These are phyloP conservation scores for Cryptococcus depauperatus DNA, from an alignment of 1,284 basidiomycete genomes.

Conservation along the genomic window DNA sequence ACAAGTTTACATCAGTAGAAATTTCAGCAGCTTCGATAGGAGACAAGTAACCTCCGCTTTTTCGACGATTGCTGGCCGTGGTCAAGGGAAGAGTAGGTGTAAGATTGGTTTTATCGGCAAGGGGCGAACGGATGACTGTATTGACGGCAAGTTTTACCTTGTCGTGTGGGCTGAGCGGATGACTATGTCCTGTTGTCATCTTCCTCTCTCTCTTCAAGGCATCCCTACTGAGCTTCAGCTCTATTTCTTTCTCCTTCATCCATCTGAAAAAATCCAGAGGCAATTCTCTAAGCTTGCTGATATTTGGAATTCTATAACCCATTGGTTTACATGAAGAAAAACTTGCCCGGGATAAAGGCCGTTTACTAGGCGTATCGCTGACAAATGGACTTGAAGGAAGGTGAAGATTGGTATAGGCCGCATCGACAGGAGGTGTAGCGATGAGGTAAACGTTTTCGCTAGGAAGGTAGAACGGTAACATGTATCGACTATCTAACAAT, in stretches of 20 bases:
- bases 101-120: background rate
- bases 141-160: conserved; percentile 1
- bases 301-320: conserved; percentile 25
- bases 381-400: conserved; percentile 21
- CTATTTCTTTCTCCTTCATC: conserved; percentile 33
- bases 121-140: background rate
- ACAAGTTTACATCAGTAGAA: background rate
- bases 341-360: conserved; percentile 30
- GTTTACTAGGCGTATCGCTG: conserved; percentile 19
- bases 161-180: conserved; percentile 11
- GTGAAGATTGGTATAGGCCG: conserved; percentile 29
- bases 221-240: conserved; percentile 13
- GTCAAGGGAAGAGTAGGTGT: background rate
- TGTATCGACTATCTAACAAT: conserved; percentile 78
- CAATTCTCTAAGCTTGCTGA: conserved; percentile 20
- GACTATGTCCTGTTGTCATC: conserved; percentile 4
- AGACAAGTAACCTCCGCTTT: conserved; percentile 3
- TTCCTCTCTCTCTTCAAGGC: conserved; percentile 4
- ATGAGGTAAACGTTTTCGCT: conserved; percentile 66
- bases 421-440: conserved; percentile 48
- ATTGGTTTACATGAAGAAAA: conserved; percentile 35
- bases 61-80: background rate
- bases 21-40: background rate
- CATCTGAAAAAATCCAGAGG: conserved; percentile 42
- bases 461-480: conserved; percentile 81